These are phyloP conservation scores for Stylosanthes scabra DNA, from an alignment of 331 rosid genomes.

Conservation along the genomic window DNA sequence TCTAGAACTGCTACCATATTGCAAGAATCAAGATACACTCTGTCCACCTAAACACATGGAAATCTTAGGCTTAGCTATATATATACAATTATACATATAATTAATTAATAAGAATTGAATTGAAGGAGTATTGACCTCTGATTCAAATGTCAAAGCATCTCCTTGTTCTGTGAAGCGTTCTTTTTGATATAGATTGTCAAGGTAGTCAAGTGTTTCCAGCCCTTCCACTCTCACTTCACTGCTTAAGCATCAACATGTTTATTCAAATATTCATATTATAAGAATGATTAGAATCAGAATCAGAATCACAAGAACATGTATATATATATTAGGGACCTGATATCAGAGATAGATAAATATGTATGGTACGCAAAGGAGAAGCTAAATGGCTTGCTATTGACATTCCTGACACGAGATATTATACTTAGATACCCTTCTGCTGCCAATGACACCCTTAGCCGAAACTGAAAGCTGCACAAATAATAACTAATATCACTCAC, in stretches of 20 bases:
- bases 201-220: slow-evolving; percentile 86
- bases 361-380: slow-evolving; percentile 84
- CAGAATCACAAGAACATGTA: background rate
- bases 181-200: slow-evolving; percentile 69
- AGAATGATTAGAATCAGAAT: too few relatives aligned
- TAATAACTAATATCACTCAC: background rate
- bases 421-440: slow-evolving; percentile 63
- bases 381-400: slow-evolving; percentile 82
- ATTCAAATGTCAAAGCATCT: slow-evolving; percentile 86
- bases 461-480: slow-evolving; percentile 76
- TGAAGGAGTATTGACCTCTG: slow-evolving; percentile 65
- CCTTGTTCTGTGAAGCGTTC: slow-evolving; percentile 97
- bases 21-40: slow-evolving; percentile 69
- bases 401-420: slow-evolving; percentile 82
- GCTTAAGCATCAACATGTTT: slow-evolving; percentile 35
- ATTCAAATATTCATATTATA: background rate
- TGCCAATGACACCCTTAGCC: slow-evolving; percentile 73
- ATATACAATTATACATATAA: too few relatives aligned
- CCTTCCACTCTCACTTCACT: slow-evolving; percentile 98
- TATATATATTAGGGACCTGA: slow-evolving; percentile 52
- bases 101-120: background rate
- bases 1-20: slow-evolving; percentile 69
- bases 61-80: background rate
- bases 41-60: slow-evolving; percentile 63
- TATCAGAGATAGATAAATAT: slow-evolving; percentile 79